Evolutionary conservation across 2,329 filamentous ascomycete species (phyloP).

Genomic region (Drechslerella coelobrocha): DNA sequence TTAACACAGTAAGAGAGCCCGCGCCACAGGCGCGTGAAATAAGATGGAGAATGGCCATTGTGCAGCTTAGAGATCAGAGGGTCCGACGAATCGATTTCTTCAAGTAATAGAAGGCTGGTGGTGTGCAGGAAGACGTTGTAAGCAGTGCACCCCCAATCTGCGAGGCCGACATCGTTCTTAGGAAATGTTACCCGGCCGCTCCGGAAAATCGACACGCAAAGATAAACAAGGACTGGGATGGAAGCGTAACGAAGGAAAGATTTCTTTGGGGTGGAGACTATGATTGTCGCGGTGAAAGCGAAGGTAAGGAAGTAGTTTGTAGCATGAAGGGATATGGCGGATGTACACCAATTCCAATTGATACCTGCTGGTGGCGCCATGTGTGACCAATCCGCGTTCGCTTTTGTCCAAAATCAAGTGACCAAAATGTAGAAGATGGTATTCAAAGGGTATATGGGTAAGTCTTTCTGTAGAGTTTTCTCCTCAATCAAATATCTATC

Average conservation of each 20-base stretch:
- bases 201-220: slow-evolving; percentile 15
- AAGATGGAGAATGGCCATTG: slow-evolving; percentile 27
- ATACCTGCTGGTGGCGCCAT: slow-evolving; percentile 17
- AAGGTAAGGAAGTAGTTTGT: slow-evolving; percentile 22
- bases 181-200: slow-evolving; percentile 16
- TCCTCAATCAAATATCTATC: too few species aligned
- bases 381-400: too few species aligned
- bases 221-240: slow-evolving; percentile 21
- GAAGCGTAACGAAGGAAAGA: slow-evolving; percentile 32
- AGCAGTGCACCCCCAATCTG: slow-evolving; percentile 16
- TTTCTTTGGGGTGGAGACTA: slow-evolving; percentile 33
- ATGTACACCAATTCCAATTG: slow-evolving; percentile 30
- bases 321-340: slow-evolving; percentile 11
- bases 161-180: slow-evolving; percentile 6
- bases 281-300: slow-evolving; percentile 11
- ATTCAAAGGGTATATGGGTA: too few species aligned
- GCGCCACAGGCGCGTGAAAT: slow-evolving; percentile 37
- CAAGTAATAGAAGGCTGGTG: slow-evolving; percentile 9
- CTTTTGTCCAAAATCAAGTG: too few species aligned
- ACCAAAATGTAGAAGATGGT: too few species aligned
- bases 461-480: too few species aligned
- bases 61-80: slow-evolving; percentile 30
- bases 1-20: slow-evolving; percentile 34
- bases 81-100: slow-evolving; percentile 27
- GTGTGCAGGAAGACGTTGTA: slow-evolving; percentile 25